Evolutionary conservation across 345 rosid genomes (phyloP), one percentile per base, ranked within the genome.

Genomic region (Lepidium aucheri): DNA sequence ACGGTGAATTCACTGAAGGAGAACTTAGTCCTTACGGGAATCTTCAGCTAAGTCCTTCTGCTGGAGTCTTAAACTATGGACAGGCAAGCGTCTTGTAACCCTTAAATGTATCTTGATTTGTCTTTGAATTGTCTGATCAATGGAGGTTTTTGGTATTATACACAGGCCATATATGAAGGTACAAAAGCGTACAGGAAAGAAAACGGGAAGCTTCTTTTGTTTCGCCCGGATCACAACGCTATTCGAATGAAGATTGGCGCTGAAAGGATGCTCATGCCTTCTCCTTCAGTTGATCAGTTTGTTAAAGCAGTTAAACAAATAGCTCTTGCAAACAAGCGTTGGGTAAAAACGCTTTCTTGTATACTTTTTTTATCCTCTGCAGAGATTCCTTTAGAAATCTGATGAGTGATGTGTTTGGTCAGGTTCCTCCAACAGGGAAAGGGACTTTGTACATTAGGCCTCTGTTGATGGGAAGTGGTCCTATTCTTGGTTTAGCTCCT

Each of bases 151-250:
- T 42, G 30, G 44, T 15, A 42, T 13, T 42, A n/a, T 38, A 9
- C 1, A 2, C 73, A 93, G 96, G 98, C 87, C 7, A 40, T 90
- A 16, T 86, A 81, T 56, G 98, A 93, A 83, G 90, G 98, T 34
- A 67, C 80, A 45, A 93, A 93, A 82, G 98, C 87, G 6, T 70
- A 83, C 63, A 86, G 91, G 78, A 85, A 85, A 57, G 79, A 84
- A 69, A 76, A 82, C 30, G 90, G 96, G 11, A 65, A 78, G 64
- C 49, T 90, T 61, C 82, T 87, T 50, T 69, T 93, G 4, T 93
- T 87, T 74, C 91, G 98, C 0, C 97, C 86, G 0, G 94, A 81
- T 8, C 82, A 81, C 35, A 86, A 93, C 39, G 98, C 96, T 1
- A 32, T 68, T 11, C 70, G 93, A 2, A 73, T 86, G 87, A 73